Percentiles rank a stretch among this genome's conserved stretches.
phyloP scores from a whole-genome alignment of 2,329 filamentous ascomycete species.

The Pestalotiopsis sp. region DNA sequence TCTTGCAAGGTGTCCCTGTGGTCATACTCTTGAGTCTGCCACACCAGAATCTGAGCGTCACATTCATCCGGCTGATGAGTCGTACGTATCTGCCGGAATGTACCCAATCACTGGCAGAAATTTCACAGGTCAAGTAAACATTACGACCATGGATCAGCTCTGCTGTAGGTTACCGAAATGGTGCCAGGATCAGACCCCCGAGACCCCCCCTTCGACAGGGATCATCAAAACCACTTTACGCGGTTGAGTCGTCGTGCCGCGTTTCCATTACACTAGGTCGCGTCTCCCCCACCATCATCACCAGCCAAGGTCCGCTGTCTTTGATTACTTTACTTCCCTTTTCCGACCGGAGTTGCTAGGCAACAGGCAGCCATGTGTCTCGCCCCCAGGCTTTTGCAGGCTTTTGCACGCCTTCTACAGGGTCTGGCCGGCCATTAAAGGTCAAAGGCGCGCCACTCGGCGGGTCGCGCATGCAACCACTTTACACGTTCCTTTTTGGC shows the following conservation, averaged over 20 bases:
- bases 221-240: conserved; percentile 37
- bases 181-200: conserved; percentile 27
- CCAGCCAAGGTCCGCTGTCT: conserved; percentile 24
- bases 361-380: conserved; percentile 30
- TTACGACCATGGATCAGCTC: background rate
- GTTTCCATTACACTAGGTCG: conserved; percentile 33
- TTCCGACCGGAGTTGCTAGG: conserved; percentile 33
- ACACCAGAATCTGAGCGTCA: background rate
- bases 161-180: background rate
- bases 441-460: conserved; percentile 16
- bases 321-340: conserved; percentile 21
- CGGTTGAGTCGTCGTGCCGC: conserved; percentile 39
- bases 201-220: conserved; percentile 5
- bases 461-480: conserved; percentile 35
- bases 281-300: conserved; percentile 22
- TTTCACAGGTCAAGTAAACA: background rate
- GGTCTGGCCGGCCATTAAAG: conserved; percentile 22
- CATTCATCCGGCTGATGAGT: background rate
- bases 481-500: conserved; percentile 26
- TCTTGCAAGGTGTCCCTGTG: background rate
- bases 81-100: background rate
- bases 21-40: background rate
- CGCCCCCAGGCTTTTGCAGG: conserved; percentile 16
- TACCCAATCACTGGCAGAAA: no score
- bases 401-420: background rate